These are phyloP conservation scores for Rubia tinctorum DNA, from an alignment of 305 asterid species.

Conservation along the genomic window DNA sequence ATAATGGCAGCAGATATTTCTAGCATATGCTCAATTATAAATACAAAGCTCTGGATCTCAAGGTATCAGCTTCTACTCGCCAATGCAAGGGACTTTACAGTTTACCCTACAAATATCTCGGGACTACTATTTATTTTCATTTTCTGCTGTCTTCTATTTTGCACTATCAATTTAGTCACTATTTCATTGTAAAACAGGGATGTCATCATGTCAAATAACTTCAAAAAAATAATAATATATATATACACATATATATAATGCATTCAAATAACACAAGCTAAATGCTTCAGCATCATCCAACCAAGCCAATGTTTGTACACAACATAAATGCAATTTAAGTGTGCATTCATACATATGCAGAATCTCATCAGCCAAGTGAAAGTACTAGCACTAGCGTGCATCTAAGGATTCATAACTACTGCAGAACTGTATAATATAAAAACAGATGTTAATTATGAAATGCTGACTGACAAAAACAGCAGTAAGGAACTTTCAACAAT, in stretches of 20 bases:
- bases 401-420: background rate
- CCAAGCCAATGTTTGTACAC: conserved; percentile 3
- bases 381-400: background rate
- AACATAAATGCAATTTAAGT: background rate
- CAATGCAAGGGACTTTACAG: background rate
- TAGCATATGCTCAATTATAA: background rate
- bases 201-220: background rate
- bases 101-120: background rate
- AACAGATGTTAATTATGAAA: background rate
- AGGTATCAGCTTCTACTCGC: background rate
- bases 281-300: background rate
- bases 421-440: background rate
- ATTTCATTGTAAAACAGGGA: background rate
- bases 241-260: background rate
- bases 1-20: background rate
- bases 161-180: background rate
- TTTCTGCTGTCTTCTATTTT: background rate
- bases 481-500: background rate
- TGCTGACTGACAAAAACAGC: background rate
- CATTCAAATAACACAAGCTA: background rate
- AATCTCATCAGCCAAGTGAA: background rate
- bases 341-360: background rate
- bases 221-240: no score
- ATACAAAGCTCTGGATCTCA: background rate
- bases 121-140: background rate